phyloP scores from a whole-genome alignment of 495 filamentous ascomycete genomes.

The Pyrenopolyporus hunteri region DNA sequence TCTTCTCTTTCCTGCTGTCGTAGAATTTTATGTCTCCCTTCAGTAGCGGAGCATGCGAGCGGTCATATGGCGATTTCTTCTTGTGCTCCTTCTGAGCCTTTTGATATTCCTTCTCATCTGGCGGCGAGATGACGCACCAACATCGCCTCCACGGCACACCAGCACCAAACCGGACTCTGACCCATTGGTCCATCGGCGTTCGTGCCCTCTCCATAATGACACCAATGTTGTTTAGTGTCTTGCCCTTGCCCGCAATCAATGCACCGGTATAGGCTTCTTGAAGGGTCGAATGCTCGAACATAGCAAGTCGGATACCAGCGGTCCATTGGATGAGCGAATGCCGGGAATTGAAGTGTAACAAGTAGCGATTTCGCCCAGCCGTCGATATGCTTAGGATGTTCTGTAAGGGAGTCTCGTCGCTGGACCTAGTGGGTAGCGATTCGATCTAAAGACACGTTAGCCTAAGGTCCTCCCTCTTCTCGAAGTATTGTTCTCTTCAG shows the following conservation, averaged over 20 bases:
- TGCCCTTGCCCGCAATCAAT: slow-evolving; percentile 93
- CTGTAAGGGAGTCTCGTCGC: slow-evolving; percentile 76
- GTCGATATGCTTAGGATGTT: slow-evolving; percentile 96
- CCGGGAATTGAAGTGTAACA: slow-evolving; percentile 93
- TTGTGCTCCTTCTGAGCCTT: slow-evolving; percentile 83
- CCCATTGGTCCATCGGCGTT: slow-evolving; percentile 89
- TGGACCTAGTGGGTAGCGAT: slow-evolving; percentile 79
- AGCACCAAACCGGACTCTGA: slow-evolving; percentile 91
- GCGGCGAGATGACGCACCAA: slow-evolving; percentile 93
- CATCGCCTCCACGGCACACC: slow-evolving; percentile 96
- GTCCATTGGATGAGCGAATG: slow-evolving; percentile 97
- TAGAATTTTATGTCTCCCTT: slow-evolving; percentile 95
- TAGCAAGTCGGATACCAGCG: slow-evolving; percentile 87
- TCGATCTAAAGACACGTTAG: slow-evolving; percentile 70
- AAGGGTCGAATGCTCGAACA: slow-evolving; percentile 92
- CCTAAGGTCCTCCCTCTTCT: neutral
- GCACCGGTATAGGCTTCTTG: slow-evolving; percentile 98
- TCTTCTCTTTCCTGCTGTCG: slow-evolving; percentile 74
- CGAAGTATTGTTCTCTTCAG: neutral
- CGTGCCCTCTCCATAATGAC: slow-evolving; percentile 80
- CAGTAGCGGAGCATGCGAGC: slow-evolving; percentile 63
- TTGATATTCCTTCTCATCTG: slow-evolving; percentile 87
- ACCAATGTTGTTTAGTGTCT: slow-evolving; percentile 81
- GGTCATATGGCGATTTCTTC: slow-evolving; percentile 84
- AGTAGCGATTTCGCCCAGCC: slow-evolving; percentile 91